Conservation (phyloP, 2,329 filamentous ascomycete genomes). For the Coniella vitis region DNA sequence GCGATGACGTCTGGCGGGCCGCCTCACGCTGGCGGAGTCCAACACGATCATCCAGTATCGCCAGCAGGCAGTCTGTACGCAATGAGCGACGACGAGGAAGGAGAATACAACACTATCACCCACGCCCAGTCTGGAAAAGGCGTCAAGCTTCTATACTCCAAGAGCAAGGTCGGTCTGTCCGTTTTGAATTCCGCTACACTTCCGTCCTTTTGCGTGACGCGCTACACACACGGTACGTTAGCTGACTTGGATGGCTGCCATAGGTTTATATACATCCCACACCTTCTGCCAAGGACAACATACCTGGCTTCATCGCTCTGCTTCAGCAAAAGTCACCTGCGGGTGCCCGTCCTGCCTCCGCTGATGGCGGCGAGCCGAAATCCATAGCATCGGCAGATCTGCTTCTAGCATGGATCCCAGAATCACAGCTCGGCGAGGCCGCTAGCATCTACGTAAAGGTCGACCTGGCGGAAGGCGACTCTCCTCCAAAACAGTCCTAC, state of each 20-base stretch:
- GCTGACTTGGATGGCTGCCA: background rate
- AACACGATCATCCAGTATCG: slow-evolving; percentile 40
- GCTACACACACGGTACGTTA: too few relatives aligned
- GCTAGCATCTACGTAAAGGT: slow-evolving; percentile 92
- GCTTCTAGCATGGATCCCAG: slow-evolving; percentile 88
- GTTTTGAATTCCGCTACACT: background rate
- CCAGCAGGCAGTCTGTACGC: slow-evolving; percentile 89
- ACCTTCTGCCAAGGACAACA: slow-evolving; percentile 90
- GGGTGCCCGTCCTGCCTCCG: slow-evolving; percentile 34
- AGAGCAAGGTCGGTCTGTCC: slow-evolving; percentile 72
- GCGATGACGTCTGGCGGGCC: slow-evolving; percentile 27
- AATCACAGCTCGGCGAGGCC: slow-evolving; percentile 77
- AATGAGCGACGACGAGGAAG: slow-evolving; percentile 92
- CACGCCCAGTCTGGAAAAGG: slow-evolving; percentile 70
- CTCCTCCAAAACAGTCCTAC: slow-evolving; percentile 77
- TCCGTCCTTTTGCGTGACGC: background rate
- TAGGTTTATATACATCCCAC: slow-evolving; percentile 95
- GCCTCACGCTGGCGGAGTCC: slow-evolving; percentile 5
- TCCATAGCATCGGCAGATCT: slow-evolving; percentile 60
- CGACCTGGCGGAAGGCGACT: slow-evolving; percentile 74
- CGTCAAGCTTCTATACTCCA: slow-evolving; percentile 90
- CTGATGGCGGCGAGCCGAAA: slow-evolving; percentile 32
- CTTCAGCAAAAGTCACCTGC: slow-evolving; percentile 72
- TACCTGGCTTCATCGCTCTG: slow-evolving; percentile 85
- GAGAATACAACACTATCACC: slow-evolving; percentile 88